Base-by-base conservation (phyloP, 139 green algal species). In the Auxenochlorella protothecoides region DNA sequence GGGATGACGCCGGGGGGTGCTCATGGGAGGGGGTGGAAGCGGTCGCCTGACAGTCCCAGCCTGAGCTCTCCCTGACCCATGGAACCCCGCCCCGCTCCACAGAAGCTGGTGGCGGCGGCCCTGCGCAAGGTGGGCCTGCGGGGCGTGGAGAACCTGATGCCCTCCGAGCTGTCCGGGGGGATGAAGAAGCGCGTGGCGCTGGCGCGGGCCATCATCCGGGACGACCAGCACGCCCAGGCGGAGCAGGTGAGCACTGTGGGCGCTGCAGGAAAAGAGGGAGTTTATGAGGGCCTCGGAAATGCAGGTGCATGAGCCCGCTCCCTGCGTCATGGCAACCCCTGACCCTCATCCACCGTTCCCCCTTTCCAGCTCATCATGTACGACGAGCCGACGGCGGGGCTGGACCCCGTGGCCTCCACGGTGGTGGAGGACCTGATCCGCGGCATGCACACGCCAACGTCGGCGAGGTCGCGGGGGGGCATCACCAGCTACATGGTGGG, bases 111-210 rank as follows among this genome's bases (percentile, higher is more conserved):
- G 4, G 84, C 83, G 12, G 80, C 90, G 59, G 89, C 80, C 59
- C 78, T 99, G 59, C 76, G 68, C 3, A 89, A 89, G 72, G 95
- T 99, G 61, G 95, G 95, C 0, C 83, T 99, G 68, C 77, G 63
- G 51, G 91, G 89, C 9, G 91, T 97, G 55, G 92, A 99, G 82
- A 53, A 88, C 5, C 77, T 96, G 27, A 94, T 94, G 64, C 95
- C 95, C 10, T 78, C 84, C 5, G 87, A 98, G 82, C 86, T 99
- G 64, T 96, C 88, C 10, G 95, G 95, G 7, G 95, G 95, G 63
- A 99, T 99, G 95, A 95, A 92, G 76, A 99, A 99, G 79, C 88
- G 95, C n/a, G 92, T 98, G 6, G 95, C 95, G 3, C 84, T 99
- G 11, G 95, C 95, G 10, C 75, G 92, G 4, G 91, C 91, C 5